A percentile compares a stretch with the other conserved stretches of the same genome.
Conservation (phyloP, 352 stramenopile species). For the Pythium guiyangense region DNA sequence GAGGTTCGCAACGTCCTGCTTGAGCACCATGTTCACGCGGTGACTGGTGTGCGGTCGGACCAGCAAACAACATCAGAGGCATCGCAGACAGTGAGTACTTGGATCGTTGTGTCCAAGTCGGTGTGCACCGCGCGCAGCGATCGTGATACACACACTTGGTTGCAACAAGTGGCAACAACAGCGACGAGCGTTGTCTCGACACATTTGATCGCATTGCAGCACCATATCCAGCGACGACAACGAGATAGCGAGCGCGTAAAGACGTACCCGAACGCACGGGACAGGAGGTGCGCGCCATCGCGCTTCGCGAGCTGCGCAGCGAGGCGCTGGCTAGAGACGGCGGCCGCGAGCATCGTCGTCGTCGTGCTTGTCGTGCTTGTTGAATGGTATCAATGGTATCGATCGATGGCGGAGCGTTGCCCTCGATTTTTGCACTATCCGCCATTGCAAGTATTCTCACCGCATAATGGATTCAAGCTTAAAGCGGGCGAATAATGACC, state of each 20-base stretch:
- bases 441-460: too few relatives aligned
- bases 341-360: constrained; percentile 10
- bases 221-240: not conserved
- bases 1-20: constrained; percentile 79
- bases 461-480: too few relatives aligned
- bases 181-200: not conserved
- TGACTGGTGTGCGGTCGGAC: constrained; percentile 31
- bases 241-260: not conserved
- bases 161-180: not conserved
- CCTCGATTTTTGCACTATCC: not conserved
- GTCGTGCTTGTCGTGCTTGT: not conserved
- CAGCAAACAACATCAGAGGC: not conserved
- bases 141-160: too few relatives aligned
- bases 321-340: constrained; percentile 3
- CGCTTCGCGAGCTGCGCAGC: constrained; percentile 23
- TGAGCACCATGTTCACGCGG: constrained; percentile 82
- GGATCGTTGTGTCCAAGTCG: not conserved
- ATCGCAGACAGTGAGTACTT: not conserved
- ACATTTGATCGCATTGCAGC: not conserved
- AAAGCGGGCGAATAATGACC: too few relatives aligned
- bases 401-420: not conserved
- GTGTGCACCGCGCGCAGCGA: too few relatives aligned
- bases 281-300: constrained; percentile 34
- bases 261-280: constrained; percentile 68
- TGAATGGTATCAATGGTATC: not conserved